Conservation (phyloP, 805 yeast species). For the Candida koratica region DNA sequence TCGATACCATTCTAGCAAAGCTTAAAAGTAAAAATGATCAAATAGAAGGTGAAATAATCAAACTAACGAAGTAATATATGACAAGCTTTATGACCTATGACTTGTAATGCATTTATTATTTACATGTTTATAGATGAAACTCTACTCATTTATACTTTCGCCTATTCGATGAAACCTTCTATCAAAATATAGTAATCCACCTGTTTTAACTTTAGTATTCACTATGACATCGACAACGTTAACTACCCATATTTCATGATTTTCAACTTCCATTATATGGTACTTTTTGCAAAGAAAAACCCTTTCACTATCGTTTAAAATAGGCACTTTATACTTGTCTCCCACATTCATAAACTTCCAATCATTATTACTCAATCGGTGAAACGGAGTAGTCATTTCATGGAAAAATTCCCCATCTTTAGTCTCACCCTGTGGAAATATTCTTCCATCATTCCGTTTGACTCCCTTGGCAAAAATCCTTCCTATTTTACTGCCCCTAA, state of each 20-base stretch:
- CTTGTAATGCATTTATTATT: conserved; percentile 1
- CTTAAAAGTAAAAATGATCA: conserved; percentile 17
- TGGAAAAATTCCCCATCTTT: conserved; percentile 37
- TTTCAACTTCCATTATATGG: conserved; percentile 57
- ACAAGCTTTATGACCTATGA: not conserved
- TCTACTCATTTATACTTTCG: conserved; percentile 21
- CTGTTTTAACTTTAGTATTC: conserved; percentile 30
- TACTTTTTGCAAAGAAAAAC: conserved; percentile 58
- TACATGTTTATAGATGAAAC: not conserved
- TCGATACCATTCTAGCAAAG: conserved; percentile 32
- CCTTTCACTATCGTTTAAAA: conserved; percentile 54
- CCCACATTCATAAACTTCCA: conserved; percentile 27
- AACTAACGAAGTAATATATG: conserved; percentile 17
- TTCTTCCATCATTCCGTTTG: conserved; percentile 38
- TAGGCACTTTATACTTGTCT: conserved; percentile 43
- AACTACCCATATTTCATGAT: conserved; percentile 91
- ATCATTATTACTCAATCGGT: conserved; percentile 23
- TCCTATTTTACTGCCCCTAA: conserved; percentile 54
- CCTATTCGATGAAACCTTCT: conserved; percentile 53
- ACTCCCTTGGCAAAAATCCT: conserved; percentile 57
- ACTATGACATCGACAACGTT: conserved; percentile 57
- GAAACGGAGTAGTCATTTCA: conserved; percentile 56
- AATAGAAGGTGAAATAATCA: conserved; percentile 5
- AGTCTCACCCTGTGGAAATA: conserved; percentile 22
- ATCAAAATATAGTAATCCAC: conserved; percentile 66